Conservation (phyloP, 768 basidiomycete genomes). For the Neoboletus magnificus region DNA sequence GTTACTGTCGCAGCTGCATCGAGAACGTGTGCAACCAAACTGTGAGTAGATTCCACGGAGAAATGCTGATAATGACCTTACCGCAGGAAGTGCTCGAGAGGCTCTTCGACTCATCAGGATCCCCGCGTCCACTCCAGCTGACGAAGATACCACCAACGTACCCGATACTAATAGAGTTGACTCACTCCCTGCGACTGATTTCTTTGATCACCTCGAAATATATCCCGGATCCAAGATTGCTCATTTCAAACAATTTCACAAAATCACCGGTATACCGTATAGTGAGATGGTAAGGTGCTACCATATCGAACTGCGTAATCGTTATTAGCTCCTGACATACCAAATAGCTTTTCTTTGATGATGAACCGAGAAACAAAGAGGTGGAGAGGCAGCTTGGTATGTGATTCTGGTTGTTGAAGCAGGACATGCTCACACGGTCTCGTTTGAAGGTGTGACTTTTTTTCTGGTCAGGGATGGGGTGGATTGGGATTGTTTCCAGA, state of each 20-base stretch:
- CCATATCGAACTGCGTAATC: not conserved
- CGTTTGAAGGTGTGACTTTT: constrained; percentile 72
- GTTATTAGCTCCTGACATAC: not conserved
- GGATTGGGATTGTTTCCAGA: constrained; percentile 57
- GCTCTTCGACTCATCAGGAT: constrained; percentile 65
- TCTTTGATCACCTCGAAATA: constrained; percentile 72
- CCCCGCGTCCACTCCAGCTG: constrained; percentile 36
- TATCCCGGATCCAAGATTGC: constrained; percentile 79
- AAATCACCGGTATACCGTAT: constrained; percentile 73
- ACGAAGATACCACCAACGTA: constrained; percentile 20
- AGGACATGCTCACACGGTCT: not conserved
- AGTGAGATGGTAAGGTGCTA: constrained; percentile 62
- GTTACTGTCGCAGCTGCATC: constrained; percentile 71
- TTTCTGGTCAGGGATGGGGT: constrained; percentile 64
- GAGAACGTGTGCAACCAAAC: constrained; percentile 60
- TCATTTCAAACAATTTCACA: constrained; percentile 74
- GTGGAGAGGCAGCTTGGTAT: constrained; percentile 50
- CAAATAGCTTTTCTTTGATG: constrained; percentile 65
- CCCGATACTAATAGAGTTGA: constrained; percentile 14
- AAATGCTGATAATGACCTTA: not conserved
- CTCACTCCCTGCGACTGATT: constrained; percentile 49
- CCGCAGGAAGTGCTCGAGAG: constrained; percentile 57
- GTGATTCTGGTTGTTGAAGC: not conserved
- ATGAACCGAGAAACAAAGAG: constrained; percentile 56
- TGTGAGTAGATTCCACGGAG: constrained; percentile 45